Percentiles rank a stretch among this genome's conserved stretches.
Conservation (phyloP, 208 protist species). For the Leishmania lainsoni region DNA sequence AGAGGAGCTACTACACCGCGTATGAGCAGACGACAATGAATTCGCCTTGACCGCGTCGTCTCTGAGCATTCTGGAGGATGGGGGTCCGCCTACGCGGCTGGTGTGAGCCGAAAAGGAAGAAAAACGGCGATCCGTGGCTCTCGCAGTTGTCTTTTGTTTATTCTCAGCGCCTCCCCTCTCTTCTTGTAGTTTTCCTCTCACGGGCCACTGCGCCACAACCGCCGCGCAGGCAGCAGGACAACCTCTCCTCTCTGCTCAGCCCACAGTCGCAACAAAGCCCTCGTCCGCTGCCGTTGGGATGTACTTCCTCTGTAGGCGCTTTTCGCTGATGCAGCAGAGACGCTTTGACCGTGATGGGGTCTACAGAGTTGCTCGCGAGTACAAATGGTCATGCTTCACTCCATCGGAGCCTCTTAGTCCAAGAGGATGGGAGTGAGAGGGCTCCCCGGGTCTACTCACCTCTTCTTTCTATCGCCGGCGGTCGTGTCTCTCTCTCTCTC, state of each 20-base stretch:
- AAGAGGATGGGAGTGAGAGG: neutral
- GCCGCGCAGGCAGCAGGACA: neutral
- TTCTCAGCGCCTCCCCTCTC: neutral
- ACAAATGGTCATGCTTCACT: neutral
- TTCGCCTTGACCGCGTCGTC: neutral
- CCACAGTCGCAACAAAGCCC: too few relatives aligned
- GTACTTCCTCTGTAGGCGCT: neutral
- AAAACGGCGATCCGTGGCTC: neutral
- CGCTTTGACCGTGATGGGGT: neutral
- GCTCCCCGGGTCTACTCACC: neutral
- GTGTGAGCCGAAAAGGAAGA: neutral
- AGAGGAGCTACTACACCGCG: neutral
- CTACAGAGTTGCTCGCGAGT: neutral
- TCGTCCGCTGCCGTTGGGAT: neutral
- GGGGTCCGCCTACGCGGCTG: neutral
- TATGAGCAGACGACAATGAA: neutral
- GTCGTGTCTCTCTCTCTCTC: conserved; percentile 5
- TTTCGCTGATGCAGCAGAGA: neutral
- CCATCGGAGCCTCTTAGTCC: too few relatives aligned
- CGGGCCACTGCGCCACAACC: neutral
- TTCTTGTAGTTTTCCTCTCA: neutral
- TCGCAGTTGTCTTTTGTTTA: neutral
- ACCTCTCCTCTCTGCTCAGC: too few relatives aligned
- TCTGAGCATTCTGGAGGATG: neutral
- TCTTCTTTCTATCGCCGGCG: neutral